A percentile compares a stretch with the other conserved stretches of the same genome.
Evolutionary conservation across 2,329 filamentous ascomycete species (phyloP).

Genomic region (Cucurbitaria berberidis): DNA sequence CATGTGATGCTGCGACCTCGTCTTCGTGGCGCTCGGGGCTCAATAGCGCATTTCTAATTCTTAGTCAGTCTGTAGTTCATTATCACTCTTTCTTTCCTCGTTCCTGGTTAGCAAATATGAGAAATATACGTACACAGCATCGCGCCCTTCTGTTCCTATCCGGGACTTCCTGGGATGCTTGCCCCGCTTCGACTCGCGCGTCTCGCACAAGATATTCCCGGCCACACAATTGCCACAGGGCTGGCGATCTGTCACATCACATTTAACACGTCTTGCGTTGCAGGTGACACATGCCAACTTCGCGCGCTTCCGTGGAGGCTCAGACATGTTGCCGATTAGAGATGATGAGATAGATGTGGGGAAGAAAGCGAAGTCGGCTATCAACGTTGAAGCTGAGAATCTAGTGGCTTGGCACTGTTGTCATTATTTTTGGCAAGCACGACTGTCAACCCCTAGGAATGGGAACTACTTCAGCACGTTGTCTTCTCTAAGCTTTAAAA

Average conservation of each 20-base stretch:
- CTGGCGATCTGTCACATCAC: slow-evolving; percentile 54
- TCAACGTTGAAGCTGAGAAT: slow-evolving; percentile 5
- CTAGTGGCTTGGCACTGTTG: slow-evolving; percentile 20
- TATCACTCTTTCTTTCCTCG: background rate
- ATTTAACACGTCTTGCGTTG: slow-evolving; percentile 55
- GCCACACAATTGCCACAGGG: slow-evolving; percentile 53
- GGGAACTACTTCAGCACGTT: background rate
- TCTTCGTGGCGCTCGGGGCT: slow-evolving; percentile 34
- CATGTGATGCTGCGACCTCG: slow-evolving; percentile 37
- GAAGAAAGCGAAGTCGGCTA: slow-evolving; percentile 34
- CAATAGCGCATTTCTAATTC: slow-evolving; percentile 1
- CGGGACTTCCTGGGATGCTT: slow-evolving; percentile 46
- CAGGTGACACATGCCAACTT: slow-evolving; percentile 54
- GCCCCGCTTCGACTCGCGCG: slow-evolving; percentile 52
- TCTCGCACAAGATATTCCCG: slow-evolving; percentile 49
- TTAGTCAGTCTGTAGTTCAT: slow-evolving; percentile 2
- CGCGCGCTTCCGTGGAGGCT: slow-evolving; percentile 44
- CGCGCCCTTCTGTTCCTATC: slow-evolving; percentile 23
- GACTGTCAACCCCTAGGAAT: background rate
- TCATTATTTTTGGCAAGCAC: background rate
- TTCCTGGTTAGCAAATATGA: too few relatives aligned
- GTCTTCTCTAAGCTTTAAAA: background rate
- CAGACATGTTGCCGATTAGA: slow-evolving; percentile 20
- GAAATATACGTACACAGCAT: slow-evolving; percentile 19
- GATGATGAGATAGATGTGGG: slow-evolving; percentile 13